Percentiles rank a stretch among this genome's conserved stretches.
phyloP scores from a whole-genome alignment of 306 rosid genomes.

The Hylodesmum podocarpum region DNA sequence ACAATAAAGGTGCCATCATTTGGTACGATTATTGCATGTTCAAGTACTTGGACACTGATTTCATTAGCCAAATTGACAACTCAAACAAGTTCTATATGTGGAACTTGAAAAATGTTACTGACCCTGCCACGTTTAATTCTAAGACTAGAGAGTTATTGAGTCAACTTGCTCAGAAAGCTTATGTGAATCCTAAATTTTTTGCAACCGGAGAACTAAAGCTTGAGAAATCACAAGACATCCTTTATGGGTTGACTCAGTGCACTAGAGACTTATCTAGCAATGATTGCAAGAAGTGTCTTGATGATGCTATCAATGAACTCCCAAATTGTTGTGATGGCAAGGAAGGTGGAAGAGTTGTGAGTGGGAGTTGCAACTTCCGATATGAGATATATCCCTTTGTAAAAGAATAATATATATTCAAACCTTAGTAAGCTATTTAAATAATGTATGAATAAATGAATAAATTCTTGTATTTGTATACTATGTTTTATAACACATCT shows the following conservation, averaged over 20 bases:
- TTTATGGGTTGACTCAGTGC: conserved; percentile 45
- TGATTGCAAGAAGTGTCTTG: conserved; percentile 44
- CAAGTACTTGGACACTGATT: conserved; percentile 29
- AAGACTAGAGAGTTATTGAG: conserved; percentile 11
- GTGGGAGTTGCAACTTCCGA: not conserved
- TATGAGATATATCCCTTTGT: not conserved
- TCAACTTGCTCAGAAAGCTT: not conserved
- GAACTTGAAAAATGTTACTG: conserved; percentile 2
- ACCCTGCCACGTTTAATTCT: conserved; percentile 10
- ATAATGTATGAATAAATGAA: not conserved
- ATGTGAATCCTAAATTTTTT: not conserved
- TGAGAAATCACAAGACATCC: conserved; percentile 9
- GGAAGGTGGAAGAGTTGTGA: conserved; percentile 35
- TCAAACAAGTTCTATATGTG: not conserved
- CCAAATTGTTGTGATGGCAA: conserved; percentile 35
- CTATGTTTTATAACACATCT: not conserved
- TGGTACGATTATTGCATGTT: conserved; percentile 35
- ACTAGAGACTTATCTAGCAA: conserved; percentile 34
- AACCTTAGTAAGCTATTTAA: not conserved
- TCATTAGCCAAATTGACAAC: conserved; percentile 33
- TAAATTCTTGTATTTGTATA: not conserved
- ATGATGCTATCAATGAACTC: conserved; percentile 21
- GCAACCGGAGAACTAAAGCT: conserved; percentile 17
- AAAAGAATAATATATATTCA: not conserved
- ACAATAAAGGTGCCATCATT: conserved; percentile 31